Evolutionary conservation across 495 filamentous ascomycete species (phyloP), one percentile per base, ranked within the genome.

Genomic region (Glutinoglossum americanum): DNA sequence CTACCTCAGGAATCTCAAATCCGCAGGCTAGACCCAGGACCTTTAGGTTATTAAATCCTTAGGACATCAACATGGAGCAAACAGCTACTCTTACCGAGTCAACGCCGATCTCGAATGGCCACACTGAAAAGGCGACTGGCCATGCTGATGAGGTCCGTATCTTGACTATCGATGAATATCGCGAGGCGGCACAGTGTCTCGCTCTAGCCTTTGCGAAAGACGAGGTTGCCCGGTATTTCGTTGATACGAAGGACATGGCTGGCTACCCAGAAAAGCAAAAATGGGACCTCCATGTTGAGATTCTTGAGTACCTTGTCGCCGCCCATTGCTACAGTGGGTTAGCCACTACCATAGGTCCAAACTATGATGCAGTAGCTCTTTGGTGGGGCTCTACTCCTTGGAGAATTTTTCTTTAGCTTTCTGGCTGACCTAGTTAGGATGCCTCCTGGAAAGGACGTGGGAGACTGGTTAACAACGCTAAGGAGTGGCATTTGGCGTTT

Each of bases 201-300:
- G 81, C 85, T 30, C 75, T 85, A 65, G 83, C 85, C 54, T 90
- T 90, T 68, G 79, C 76, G 57, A 74, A 79, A 60, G 84, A 89
- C 65, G 79, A 83, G 35, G 78, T 87, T 44, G 77, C 80, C 45
- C 72, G 74, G 66, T 90, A 89, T 68, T 79, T 86, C 65, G 63
- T 78, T 61, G 76, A 85, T 62, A 78, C 80, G 35, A 77, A 77
- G 61, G 82, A 85, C 65, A 75, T 75, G 65, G 73, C 71, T 60
- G 69, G 71, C 45, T 77, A 70, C 69, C 73, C 75, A 51, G 69
- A 76, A 60, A 76, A 83, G 62, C 67, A 79, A 64, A 83, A 82
- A 64, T 89, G 82, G 79, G 74, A 77, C 61, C 73, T 90, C 35
- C 85, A 90, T 64, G 70, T 82, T 51, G 73, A 80, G 61, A 84